These are phyloP conservation scores for Cyberlindnera galapagoensis DNA, from an alignment of 805 yeast genomes.

Conservation along the genomic window DNA sequence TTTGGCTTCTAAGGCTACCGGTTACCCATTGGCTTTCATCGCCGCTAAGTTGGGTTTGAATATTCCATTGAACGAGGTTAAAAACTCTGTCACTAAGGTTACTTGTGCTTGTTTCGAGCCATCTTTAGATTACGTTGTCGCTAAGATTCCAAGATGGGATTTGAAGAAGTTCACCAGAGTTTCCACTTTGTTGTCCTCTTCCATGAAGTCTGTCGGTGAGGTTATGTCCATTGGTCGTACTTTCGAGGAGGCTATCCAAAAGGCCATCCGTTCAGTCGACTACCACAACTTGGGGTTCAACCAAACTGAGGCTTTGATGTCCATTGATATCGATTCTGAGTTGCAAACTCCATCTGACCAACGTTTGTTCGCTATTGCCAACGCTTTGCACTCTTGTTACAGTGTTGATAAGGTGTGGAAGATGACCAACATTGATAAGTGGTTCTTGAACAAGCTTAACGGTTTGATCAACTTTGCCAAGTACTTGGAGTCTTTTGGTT, in stretches of 20 bases:
- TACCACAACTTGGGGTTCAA: slow-evolving; percentile 93
- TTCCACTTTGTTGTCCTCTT: slow-evolving; percentile 76
- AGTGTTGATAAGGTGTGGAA: slow-evolving; percentile 89
- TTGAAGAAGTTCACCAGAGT: slow-evolving; percentile 92
- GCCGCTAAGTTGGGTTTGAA: slow-evolving; percentile 96
- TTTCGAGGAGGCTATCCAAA: slow-evolving; percentile 95
- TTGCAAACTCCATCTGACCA: slow-evolving; percentile 96
- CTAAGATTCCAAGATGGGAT: slow-evolving; percentile 99
- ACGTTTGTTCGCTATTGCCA: slow-evolving; percentile 93
- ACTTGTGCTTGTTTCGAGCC: slow-evolving; percentile 98
- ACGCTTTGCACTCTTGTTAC: slow-evolving; percentile 84
- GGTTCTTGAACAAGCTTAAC: slow-evolving; percentile 88
- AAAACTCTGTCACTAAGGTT: slow-evolving; percentile 86
- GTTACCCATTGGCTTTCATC: slow-evolving; percentile 95
- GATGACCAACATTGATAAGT: slow-evolving; percentile 86
- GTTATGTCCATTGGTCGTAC: slow-evolving; percentile 98
- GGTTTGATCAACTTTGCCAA: slow-evolving; percentile 68
- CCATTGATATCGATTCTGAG: slow-evolving; percentile 88
- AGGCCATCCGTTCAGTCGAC: slow-evolving; percentile 94
- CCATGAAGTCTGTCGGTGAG: slow-evolving; percentile 99
- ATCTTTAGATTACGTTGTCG: slow-evolving; percentile 92
- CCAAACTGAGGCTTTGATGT: slow-evolving; percentile 65
- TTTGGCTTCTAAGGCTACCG: slow-evolving; percentile 96
- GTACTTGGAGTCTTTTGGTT: slow-evolving; percentile 49
- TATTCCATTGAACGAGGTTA: slow-evolving; percentile 85